These are phyloP conservation scores for Penicillium sp. DNA, from an alignment of 2,329 filamentous ascomycete genomes.

Conservation along the genomic window DNA sequence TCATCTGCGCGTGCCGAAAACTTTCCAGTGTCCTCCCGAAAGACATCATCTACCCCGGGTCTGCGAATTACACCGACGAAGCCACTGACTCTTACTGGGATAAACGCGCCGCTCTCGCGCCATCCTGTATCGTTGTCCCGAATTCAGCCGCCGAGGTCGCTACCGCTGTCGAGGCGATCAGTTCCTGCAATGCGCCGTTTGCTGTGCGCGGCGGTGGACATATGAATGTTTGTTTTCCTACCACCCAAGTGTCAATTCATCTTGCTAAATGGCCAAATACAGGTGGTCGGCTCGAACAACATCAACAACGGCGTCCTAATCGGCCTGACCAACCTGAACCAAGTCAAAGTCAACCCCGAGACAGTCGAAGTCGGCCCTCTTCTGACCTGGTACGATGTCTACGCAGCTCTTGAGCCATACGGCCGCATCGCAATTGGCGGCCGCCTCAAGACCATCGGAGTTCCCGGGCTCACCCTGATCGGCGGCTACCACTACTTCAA, in stretches of 20 bases:
- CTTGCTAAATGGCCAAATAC: neutral
- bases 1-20: neutral
- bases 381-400: conserved; percentile 36
- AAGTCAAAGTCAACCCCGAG: conserved; percentile 24
- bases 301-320: conserved; percentile 39
- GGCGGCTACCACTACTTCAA: conserved; percentile 42
- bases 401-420: conserved; percentile 31
- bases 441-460: conserved; percentile 40
- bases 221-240: conserved; percentile 28
- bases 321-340: conserved; percentile 28
- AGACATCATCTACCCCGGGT: neutral
- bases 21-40: neutral
- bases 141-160: conserved; percentile 30
- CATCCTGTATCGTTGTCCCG: conserved; percentile 37
- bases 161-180: conserved; percentile 28
- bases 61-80: conserved; percentile 28
- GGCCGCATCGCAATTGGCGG: conserved; percentile 37
- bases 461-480: conserved; percentile 42
- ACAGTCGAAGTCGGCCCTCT: conserved; percentile 35
- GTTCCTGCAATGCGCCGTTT: conserved; percentile 48
- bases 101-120: conserved; percentile 24
- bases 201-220: conserved; percentile 63
- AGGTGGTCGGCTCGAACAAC: conserved; percentile 37
- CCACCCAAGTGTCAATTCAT: neutral
- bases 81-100: conserved; percentile 34